A percentile compares a stretch with the other conserved stretches of the same genome.
These are phyloP conservation scores for Botrytis hyacinthi DNA, from an alignment of 2,329 filamentous ascomycete genomes.

Conservation along the genomic window DNA sequence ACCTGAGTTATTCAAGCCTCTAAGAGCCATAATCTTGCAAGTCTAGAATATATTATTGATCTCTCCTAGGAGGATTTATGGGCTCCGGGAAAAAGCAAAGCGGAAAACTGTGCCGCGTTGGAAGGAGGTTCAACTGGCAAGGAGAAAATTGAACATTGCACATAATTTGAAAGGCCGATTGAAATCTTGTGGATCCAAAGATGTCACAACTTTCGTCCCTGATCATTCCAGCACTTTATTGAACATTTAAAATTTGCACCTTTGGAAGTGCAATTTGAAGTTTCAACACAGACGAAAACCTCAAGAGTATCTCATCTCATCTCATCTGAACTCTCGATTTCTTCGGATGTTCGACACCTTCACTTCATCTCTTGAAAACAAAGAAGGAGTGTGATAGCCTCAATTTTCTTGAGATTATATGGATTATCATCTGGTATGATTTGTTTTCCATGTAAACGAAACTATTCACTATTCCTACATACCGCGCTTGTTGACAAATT, in stretches of 20 bases:
- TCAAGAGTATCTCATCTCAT: no score
- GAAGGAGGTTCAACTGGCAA: neutral
- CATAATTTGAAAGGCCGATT: neutral
- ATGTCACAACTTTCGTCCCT: neutral
- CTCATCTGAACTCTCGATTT: neutral
- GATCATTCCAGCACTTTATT: neutral
- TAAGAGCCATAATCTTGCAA: neutral
- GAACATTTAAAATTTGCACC: neutral
- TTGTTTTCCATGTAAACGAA: no score
- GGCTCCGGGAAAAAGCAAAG: neutral
- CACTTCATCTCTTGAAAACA: rapidly evolving
- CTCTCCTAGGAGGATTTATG: neutral
- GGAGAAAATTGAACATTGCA: neutral
- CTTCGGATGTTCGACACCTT: rapidly evolving
- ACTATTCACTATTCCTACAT: neutral
- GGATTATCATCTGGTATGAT: neutral
- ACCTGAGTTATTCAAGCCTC: neutral
- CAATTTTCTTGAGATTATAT: rapidly evolving
- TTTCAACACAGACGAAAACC: neutral
- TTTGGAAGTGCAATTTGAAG: neutral
- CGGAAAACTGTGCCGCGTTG: neutral
- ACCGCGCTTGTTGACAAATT: neutral
- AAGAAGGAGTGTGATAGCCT: neutral
- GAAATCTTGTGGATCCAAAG: neutral
- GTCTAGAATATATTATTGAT: neutral